Conservation (phyloP, 805 yeast species). For the Yarrowia osloensis region DNA sequence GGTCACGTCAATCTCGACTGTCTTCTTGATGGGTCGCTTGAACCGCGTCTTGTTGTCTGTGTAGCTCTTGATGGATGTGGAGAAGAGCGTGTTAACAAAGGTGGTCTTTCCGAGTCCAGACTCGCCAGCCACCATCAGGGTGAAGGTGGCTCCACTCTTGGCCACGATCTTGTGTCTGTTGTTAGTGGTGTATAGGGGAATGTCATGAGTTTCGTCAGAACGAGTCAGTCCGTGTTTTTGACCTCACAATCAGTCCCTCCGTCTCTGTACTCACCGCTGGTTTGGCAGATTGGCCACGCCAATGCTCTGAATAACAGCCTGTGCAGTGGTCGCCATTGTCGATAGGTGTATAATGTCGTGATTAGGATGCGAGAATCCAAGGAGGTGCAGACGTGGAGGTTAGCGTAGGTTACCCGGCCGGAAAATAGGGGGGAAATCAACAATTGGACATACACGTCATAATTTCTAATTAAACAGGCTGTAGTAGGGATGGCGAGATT, state of each 20-base stretch:
- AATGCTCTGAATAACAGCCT: constrained; percentile 32
- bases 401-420: constrained; percentile 23
- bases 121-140: constrained; percentile 84
- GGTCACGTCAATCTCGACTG: constrained; percentile 46
- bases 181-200: background rate
- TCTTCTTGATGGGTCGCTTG: constrained; percentile 46
- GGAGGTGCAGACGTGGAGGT: constrained; percentile 31
- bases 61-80: constrained; percentile 49
- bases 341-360: background rate
- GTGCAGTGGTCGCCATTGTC: constrained; percentile 27
- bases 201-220: background rate
- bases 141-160: constrained; percentile 66
- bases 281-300: constrained; percentile 41
- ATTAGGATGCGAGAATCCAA: constrained; percentile 21
- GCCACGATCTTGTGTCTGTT: constrained; percentile 45
- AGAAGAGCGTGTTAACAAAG: constrained; percentile 77
- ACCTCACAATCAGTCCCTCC: background rate
- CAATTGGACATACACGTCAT: background rate
- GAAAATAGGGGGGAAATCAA: constrained; percentile 9
- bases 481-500: background rate
- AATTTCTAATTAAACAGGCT: background rate
- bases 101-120: constrained; percentile 76
- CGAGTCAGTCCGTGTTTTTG: background rate
- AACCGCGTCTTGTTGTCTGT: constrained; percentile 46
- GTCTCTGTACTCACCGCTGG: constrained; percentile 36